These are phyloP conservation scores for Umbelopsis ramanniana DNA, from an alignment of 192 early-diverging fungal species.

Conservation along the genomic window DNA sequence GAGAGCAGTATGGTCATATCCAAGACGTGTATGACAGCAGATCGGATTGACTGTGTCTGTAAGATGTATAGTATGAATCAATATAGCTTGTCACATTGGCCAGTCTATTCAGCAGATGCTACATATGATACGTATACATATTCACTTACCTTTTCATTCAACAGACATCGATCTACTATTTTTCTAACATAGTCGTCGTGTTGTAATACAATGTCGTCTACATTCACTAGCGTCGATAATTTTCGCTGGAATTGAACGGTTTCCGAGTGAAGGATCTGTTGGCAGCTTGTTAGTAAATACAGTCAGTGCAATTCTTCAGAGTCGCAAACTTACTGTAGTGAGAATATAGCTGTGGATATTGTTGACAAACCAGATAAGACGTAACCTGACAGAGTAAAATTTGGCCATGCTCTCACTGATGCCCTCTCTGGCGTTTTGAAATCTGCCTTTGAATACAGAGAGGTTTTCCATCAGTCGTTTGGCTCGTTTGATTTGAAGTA, in stretches of 20 bases:
- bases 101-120: neutral
- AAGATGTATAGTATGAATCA: neutral
- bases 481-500: constrained; percentile 42
- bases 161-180: constrained; percentile 42
- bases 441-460: constrained; percentile 30
- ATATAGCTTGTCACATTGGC: too few relatives aligned
- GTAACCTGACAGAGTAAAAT: constrained; percentile 43
- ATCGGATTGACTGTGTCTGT: constrained; percentile 27
- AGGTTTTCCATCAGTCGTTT: constrained; percentile 44
- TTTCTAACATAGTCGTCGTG: constrained; percentile 36
- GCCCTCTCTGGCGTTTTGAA: constrained; percentile 6
- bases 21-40: constrained; percentile 32
- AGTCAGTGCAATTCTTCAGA: neutral
- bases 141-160: constrained; percentile 39
- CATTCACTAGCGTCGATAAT: constrained; percentile 30
- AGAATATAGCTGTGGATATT: constrained; percentile 44
- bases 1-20: constrained; percentile 20
- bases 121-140: neutral
- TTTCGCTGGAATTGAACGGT: constrained; percentile 36
- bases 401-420: constrained; percentile 18
- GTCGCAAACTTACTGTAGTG: constrained; percentile 34
- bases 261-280: constrained; percentile 45
- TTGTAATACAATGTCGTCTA: constrained; percentile 43
- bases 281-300: neutral
- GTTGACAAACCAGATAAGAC: constrained; percentile 49